Evolutionary conservation across 2,329 filamentous ascomycete genomes (phyloP), one percentile per base, ranked within the genome.

Genomic region (Pestalotiopsis sp.): DNA sequence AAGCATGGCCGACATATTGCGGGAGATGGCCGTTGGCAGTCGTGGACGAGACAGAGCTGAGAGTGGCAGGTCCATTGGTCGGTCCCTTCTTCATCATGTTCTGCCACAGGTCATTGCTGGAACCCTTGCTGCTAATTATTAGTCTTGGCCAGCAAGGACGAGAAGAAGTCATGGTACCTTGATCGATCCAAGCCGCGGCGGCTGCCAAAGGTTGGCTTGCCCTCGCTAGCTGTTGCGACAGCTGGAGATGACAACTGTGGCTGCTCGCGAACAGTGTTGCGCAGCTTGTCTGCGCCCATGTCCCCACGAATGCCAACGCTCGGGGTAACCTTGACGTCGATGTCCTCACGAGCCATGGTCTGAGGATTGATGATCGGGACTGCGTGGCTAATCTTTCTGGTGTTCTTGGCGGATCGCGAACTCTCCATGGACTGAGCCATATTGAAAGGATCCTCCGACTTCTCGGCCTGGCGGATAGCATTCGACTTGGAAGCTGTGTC

Each of bases 1-100:
- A 84, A 25, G 86, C 86, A 73, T 87, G 80, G 20, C 86, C 86
- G 11, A 80, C 76, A 68, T 86, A 88, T 40, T 87, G 84, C 17
- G 86, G 87, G 60, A 89, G 77, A 58, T 85, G 82, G n/a, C 86
- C 87, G 36, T 84, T 85, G 7, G 84, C 86, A 13, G 85, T 88
- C 59, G 83, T 85, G 3, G 86, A 84, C 2, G 86, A 86, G 62
- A 89, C 78, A 11, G 85, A 80, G 64, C 86, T 80, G 12, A 84
- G 83, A 59, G 84, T 78, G 7, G 77, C 83, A 59, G 79, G 79
- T 60, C 80, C 83, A 69, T 84, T 87, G 13, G 85, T 79, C 45
- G 85, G 82, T n/a, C 84, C 83, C 72, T 84, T 86, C 76, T 84
- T 87, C 72, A 86, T 74, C 79, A 88, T 82, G 17, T 78, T 81